A percentile compares a stretch with the other conserved stretches of the same genome.
These are phyloP conservation scores for Acanthamoeba royreba DNA, from an alignment of 208 protist species.

Conservation along the genomic window DNA sequence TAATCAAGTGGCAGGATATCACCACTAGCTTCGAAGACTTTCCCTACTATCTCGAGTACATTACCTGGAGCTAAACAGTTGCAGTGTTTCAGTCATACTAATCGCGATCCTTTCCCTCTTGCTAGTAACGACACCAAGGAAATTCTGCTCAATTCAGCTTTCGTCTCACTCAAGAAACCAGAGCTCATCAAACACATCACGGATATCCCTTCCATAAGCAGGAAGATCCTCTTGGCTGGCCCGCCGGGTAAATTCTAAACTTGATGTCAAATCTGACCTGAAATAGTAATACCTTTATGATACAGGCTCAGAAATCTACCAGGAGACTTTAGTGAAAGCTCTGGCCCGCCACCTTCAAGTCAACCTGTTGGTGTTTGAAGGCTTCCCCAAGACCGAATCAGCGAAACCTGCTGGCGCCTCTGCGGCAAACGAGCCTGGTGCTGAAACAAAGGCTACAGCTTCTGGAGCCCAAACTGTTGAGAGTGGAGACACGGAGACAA, in stretches of 20 bases:
- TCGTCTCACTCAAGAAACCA: slow-evolving; percentile 32
- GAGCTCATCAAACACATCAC: slow-evolving; percentile 23
- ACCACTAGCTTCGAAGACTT: background rate
- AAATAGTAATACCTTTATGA: background rate
- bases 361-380: slow-evolving; percentile 27
- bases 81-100: background rate
- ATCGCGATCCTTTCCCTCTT: background rate
- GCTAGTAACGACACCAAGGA: slow-evolving; percentile 2
- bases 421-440: too few species aligned
- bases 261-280: background rate
- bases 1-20: slow-evolving; percentile 44
- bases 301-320: slow-evolving; percentile 35
- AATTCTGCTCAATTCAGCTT: slow-evolving; percentile 17
- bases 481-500: too few species aligned
- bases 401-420: background rate
- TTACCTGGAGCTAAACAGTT: background rate
- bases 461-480: too few species aligned
- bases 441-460: background rate
- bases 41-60: slow-evolving; percentile 19
- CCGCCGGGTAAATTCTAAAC: background rate
- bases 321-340: slow-evolving; percentile 19
- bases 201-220: slow-evolving; percentile 6
- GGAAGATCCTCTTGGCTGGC: background rate
- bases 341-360: background rate
- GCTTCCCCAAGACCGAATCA: background rate